Percentiles rank a stretch among this genome's conserved stretches.
Conservation (phyloP, 129 eudicot genomes). For the Tagetes patula region DNA sequence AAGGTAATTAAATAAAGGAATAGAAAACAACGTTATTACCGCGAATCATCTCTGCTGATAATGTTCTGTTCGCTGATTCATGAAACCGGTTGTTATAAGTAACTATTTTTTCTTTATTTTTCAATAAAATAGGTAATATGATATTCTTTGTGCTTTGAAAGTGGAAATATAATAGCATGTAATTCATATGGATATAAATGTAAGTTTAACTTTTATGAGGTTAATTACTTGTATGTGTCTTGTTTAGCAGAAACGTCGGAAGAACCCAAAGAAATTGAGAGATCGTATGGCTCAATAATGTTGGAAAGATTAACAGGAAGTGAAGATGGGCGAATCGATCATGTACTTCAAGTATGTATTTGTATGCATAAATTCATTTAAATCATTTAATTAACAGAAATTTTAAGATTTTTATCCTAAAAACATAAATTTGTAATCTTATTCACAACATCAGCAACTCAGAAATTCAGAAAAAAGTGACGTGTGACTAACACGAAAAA, state of each 20-base stretch:
- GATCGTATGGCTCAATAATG: constrained; percentile 85
- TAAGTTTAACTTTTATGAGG: background rate
- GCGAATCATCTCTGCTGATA: background rate
- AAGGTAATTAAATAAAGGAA: constrained; percentile 46
- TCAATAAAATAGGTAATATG: background rate
- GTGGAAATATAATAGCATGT: background rate
- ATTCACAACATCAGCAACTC: background rate
- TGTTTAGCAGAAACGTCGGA: constrained; percentile 54
- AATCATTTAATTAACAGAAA: background rate
- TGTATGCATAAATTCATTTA: background rate
- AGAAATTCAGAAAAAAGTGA: background rate
- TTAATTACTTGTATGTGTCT: constrained; percentile 9
- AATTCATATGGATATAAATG: background rate
- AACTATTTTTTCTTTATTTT: background rate
- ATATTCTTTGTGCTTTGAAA: background rate
- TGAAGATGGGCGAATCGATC: constrained; percentile 72
- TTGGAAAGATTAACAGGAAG: constrained; percentile 83
- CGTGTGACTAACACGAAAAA: background rate
- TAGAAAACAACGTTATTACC: background rate
- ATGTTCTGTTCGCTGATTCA: background rate
- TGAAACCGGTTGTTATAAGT: background rate
- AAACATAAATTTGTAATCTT: too few species aligned
- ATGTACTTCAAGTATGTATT: constrained; percentile 80
- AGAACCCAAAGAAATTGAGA: constrained; percentile 44
- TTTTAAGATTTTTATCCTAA: background rate